Base-by-base conservation (phyloP, 352 stramenopile species). In the Globisporangium middletonii region DNA sequence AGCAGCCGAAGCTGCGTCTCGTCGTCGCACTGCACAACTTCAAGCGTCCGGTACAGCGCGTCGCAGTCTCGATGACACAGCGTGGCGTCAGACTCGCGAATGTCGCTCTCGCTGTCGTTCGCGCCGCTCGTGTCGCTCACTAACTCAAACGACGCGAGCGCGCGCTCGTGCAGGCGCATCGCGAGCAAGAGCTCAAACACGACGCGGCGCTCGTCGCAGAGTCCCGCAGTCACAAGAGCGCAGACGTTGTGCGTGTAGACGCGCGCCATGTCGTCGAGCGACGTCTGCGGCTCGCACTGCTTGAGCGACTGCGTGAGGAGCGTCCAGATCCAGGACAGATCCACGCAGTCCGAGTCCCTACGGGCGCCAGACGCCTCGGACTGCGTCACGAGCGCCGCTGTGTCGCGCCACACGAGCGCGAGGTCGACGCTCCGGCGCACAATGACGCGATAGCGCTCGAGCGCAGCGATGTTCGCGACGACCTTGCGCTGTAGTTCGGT, bases 111-210 rank as follows among this genome's bases (percentile, higher is more conserved):
- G 9, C 0, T 28, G 23, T 6, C 23, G 1, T 0, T 35, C 13
- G n/a, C 9, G 0, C 0, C 19, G 15, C 13, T 30, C 8, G 16
- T 23, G 4, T n/a, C 15, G 27, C n/a, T 43, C 13, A 45, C 9
- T 26, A 16, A 27, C 3, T 26, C 8, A 1, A 16, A 11, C 5
- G 23, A 23, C 2, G 5, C 15, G 9, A 33, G 15, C 9, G 18
- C 54, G 13, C 64, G 64, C 9, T 68, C 65, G 47, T 75, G 71
- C 30, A 85, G 46, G 13, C 63, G 55, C 46, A 79, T 50, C 23
- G 71, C 67, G 13, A 81, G 53, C 4, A 77, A n/a, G 47, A 86
- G 77, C 4, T 55, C 51, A 35, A 77, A 78, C 3, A 81, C 33
- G 6, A 72, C 33, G 9, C 63, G 58, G 12, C 76, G 59, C 47